Base-by-base conservation (phyloP, 345 rosid genomes). In the Hibiscus tridactylites region DNA sequence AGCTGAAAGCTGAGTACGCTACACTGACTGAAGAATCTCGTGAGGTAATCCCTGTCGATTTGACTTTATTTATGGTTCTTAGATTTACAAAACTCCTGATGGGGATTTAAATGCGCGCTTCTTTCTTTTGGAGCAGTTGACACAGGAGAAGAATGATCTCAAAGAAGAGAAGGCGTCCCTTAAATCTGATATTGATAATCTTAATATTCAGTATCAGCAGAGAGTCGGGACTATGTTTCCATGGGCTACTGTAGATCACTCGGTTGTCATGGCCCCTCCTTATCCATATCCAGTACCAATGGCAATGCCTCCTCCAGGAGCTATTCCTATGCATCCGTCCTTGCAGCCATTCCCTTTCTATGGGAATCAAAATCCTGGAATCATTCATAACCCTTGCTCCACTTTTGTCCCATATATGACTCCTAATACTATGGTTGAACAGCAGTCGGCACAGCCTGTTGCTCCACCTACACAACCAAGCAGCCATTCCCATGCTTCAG, bases 121-220 rank as follows among this genome's bases (percentile, higher is more conserved):
- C 39, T 69, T 63, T 58, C 26, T 17, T 24, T n/a, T 60, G 68
- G 58, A 2, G 80, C 80, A 93, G 97, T 75, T 93, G 85, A 91
- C 86, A 0, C 93, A 87, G 77, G 98, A 93, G 86, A 93, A 93
- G 71, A 89, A 88, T 80, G 93, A 91, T 71, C 83, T 93, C 50
- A 82, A 88, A 84, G 98, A 93, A 82, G 98, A 93, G 82, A 91
- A 89, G 83, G 81, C 82, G 3, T 86, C 91, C 64, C 78, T 93
- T 5, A 93, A 85, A 79, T 86, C 91, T 16, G 92, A 93, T 65
- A 87, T 80, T 24, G 97, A 87, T 75, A 86, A 72, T 79, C 92
- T 93, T 42, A 89, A 87, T 76, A 70, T 65, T 62, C 98, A 89
- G 53, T 88, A 85, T 82, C 97, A 91, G 77, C 98, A 91, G 66